Percentiles rank a stretch among this genome's conserved stretches.
Conservation (phyloP, 2,329 filamentous ascomycete genomes). For the Fusarium ramigenum region DNA sequence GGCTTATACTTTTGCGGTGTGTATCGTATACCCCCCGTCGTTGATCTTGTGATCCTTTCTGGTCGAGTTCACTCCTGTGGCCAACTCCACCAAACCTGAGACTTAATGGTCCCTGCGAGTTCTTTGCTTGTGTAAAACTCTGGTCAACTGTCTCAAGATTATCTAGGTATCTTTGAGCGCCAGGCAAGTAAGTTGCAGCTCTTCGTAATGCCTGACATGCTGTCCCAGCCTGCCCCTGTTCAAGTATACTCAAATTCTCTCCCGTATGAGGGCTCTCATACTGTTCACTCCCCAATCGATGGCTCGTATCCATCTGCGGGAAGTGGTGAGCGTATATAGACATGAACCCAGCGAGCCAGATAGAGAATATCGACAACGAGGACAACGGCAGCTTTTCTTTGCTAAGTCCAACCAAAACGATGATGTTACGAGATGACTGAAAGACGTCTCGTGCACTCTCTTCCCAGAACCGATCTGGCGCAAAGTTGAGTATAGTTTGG, state of each 20-base stretch:
- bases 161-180: constrained; percentile 30
- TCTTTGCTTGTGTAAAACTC: constrained; percentile 21
- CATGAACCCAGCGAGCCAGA: constrained; percentile 73
- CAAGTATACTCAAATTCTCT: constrained; percentile 1
- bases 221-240: constrained; percentile 10
- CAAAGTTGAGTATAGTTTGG: neutral
- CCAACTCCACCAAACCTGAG: constrained; percentile 24
- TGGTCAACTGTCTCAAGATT: constrained; percentile 19
- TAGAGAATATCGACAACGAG: constrained; percentile 71
- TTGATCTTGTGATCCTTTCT: constrained; percentile 4
- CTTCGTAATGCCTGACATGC: constrained; percentile 30
- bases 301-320: constrained; percentile 71
- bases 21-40: neutral
- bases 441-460: neutral
- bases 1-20: constrained; percentile 9
- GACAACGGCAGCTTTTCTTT: constrained; percentile 72
- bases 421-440: constrained; percentile 68
- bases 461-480: neutral
- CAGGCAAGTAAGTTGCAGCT: constrained; percentile 18
- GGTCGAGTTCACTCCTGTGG: neutral
- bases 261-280: neutral
- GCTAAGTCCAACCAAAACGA: constrained; percentile 71
- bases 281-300: constrained; percentile 5
- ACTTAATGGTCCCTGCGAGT: constrained; percentile 8
- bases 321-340: constrained; percentile 74